Evolutionary conservation across 768 basidiomycete species (phyloP).

Genomic region (Strobilomyces echinocephalus): DNA sequence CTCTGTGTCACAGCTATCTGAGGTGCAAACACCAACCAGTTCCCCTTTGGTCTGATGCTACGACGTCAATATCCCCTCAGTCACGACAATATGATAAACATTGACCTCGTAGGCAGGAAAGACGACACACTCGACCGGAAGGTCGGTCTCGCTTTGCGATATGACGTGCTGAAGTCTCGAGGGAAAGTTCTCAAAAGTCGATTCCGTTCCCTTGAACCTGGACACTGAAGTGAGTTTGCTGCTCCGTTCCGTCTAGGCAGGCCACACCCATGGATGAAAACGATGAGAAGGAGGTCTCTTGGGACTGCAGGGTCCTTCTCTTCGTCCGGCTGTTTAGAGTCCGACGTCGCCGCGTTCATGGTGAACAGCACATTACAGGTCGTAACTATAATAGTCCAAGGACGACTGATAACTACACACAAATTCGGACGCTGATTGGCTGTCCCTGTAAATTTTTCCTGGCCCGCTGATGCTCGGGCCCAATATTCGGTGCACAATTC

Average conservation of each 20-base stretch:
- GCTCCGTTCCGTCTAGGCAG: background rate
- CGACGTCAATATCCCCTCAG: conserved; percentile 11
- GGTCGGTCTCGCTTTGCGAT: conserved; percentile 52
- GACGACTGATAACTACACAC: background rate
- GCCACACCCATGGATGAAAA: conserved; percentile 77
- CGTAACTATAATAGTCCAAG: conserved; percentile 14
- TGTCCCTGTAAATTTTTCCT: too few species aligned
- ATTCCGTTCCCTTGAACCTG: conserved; percentile 59
- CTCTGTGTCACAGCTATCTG: background rate
- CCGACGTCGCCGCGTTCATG: conserved; percentile 11
- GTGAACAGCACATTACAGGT: background rate
- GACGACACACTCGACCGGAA: conserved; percentile 65
- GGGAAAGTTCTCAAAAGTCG: conserved; percentile 76
- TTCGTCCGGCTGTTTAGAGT: conserved; percentile 5
- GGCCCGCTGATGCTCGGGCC: too few species aligned
- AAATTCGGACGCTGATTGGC: too few species aligned
- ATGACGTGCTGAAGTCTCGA: conserved; percentile 73
- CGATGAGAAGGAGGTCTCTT: conserved; percentile 52
- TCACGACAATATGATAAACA: conserved; percentile 4
- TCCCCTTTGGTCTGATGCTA: conserved; percentile 79
- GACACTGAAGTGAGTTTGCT: conserved; percentile 1
- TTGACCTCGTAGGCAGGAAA: conserved; percentile 87
- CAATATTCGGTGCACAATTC: too few species aligned
- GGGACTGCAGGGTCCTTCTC: conserved; percentile 11
- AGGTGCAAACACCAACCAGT: conserved; percentile 49